phyloP scores from a whole-genome alignment of 208 protist genomes.

The Wallacemonas sp. region DNA sequence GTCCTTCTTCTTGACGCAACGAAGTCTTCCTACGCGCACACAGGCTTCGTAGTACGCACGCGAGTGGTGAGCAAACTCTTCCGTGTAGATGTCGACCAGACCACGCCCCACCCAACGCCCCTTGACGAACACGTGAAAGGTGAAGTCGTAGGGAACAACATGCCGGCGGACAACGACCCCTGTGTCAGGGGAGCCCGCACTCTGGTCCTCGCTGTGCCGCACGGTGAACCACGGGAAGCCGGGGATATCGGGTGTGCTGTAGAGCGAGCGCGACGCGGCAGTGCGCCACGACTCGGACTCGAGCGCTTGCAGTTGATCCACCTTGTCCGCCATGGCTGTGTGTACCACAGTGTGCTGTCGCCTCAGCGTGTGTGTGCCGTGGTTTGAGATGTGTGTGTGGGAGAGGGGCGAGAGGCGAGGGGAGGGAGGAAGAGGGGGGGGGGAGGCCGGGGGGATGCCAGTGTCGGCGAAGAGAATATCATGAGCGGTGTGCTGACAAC shows the following conservation, averaged over 20 bases:
- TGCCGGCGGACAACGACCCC: slow-evolving; percentile 36
- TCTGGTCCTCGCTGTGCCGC: not conserved
- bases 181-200: not conserved
- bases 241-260: slow-evolving; percentile 51
- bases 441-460: too few relatives aligned
- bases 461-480: too few relatives aligned
- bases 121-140: slow-evolving; percentile 91
- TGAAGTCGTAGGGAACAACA: slow-evolving; percentile 90
- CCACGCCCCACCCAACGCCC: slow-evolving; percentile 88
- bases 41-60: slow-evolving; percentile 84
- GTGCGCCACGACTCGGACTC: slow-evolving; percentile 61
- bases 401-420: not conserved
- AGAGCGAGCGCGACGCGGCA: slow-evolving; percentile 28
- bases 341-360: too few relatives aligned
- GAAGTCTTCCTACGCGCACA: slow-evolving; percentile 71
- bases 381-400: not conserved
- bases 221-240: slow-evolving; percentile 86
- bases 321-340: too few relatives aligned
- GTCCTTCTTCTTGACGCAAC: slow-evolving; percentile 21
- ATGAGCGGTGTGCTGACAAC: too few relatives aligned
- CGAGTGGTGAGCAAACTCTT: slow-evolving; percentile 85
- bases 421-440: not conserved
- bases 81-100: slow-evolving; percentile 86
- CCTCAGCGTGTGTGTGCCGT: not conserved
- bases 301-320: slow-evolving; percentile 25